Percentiles rank a stretch among this genome's conserved stretches.
Evolutionary conservation across 2,329 filamentous ascomycete species (phyloP).

Genomic region (Colletotrichum australisinense): DNA sequence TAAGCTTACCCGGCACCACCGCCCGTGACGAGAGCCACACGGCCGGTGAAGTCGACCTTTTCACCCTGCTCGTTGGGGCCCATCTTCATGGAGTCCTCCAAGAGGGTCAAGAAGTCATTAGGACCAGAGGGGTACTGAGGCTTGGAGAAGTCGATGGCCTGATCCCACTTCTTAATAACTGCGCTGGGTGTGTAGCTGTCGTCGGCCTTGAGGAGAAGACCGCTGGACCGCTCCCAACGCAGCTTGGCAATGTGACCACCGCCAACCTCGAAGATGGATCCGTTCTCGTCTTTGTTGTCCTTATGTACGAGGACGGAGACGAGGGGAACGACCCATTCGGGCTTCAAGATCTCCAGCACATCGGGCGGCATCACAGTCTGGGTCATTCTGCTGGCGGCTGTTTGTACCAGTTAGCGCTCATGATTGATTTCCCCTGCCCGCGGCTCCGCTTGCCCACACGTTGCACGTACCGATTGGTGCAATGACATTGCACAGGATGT

Average conservation of each 20-base stretch:
- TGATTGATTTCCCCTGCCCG: not conserved
- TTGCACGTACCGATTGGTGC: constrained; percentile 75
- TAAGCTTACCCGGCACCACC: constrained; percentile 78
- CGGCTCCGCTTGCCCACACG: constrained; percentile 24
- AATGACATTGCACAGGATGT: constrained; percentile 95
- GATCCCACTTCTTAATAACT: constrained; percentile 88
- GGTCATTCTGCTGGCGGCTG: constrained; percentile 93
- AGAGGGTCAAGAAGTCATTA: constrained; percentile 87
- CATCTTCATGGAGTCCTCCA: constrained; percentile 86
- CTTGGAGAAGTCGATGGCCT: constrained; percentile 86
- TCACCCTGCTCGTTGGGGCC: constrained; percentile 77
- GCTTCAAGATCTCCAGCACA: constrained; percentile 84
- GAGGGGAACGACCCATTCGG: constrained; percentile 94
- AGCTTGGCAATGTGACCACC: constrained; percentile 93
- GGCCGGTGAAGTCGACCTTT: constrained; percentile 83
- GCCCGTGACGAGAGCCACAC: constrained; percentile 88
- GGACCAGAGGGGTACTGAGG: constrained; percentile 86
- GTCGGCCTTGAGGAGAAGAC: constrained; percentile 90
- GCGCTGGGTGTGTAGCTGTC: constrained; percentile 88
- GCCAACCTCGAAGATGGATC: constrained; percentile 92
- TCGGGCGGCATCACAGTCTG: constrained; percentile 96
- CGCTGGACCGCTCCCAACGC: constrained; percentile 92
- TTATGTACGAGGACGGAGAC: constrained; percentile 91
- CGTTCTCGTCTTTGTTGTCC: constrained; percentile 84
- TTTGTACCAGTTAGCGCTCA: constrained; percentile 8